A percentile compares a stretch with the other conserved stretches of the same genome.
Conservation (phyloP, 176 grass and related monocot genomes). For the Panicum miliaceum region DNA sequence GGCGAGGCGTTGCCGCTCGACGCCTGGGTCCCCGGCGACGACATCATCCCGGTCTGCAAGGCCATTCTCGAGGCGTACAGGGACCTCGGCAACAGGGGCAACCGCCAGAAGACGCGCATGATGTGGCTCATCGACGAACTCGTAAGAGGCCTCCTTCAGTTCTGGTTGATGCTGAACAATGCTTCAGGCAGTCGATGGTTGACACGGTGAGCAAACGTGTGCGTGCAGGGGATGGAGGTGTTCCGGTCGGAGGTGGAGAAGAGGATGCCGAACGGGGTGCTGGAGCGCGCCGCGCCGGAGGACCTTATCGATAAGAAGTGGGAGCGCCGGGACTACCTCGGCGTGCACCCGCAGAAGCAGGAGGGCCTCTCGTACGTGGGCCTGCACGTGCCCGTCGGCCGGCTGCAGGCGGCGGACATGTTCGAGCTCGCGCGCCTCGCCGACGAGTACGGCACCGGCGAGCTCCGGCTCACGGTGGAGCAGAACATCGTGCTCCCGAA, state of each 20-base stretch:
- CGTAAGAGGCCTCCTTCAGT: slow-evolving; percentile 38
- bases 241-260: slow-evolving; percentile 85
- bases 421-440: slow-evolving; percentile 79
- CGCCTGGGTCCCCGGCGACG: slow-evolving; percentile 73
- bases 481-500: slow-evolving; percentile 97
- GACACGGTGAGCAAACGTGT: no score
- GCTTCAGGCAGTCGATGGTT: no score
- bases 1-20: slow-evolving; percentile 85
- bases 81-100: slow-evolving; percentile 78
- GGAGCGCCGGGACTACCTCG: slow-evolving; percentile 80
- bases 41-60: slow-evolving; percentile 68
- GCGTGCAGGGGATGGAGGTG: slow-evolving; percentile 69
- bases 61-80: slow-evolving; percentile 82
- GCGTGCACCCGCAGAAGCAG: slow-evolving; percentile 85
- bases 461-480: slow-evolving; percentile 91
- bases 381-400: slow-evolving; percentile 75
- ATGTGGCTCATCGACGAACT: slow-evolving; percentile 99
- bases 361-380: slow-evolving; percentile 69
- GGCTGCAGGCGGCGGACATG: slow-evolving; percentile 80
- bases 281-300: slow-evolving; percentile 56
- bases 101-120: slow-evolving; percentile 92
- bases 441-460: slow-evolving; percentile 78
- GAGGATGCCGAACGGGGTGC: slow-evolving; percentile 66
- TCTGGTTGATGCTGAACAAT: no score
- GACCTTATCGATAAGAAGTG: slow-evolving; percentile 70